Conservation (phyloP, 176 grass and related monocot species). For the Hyparrhenia diplandra region DNA sequence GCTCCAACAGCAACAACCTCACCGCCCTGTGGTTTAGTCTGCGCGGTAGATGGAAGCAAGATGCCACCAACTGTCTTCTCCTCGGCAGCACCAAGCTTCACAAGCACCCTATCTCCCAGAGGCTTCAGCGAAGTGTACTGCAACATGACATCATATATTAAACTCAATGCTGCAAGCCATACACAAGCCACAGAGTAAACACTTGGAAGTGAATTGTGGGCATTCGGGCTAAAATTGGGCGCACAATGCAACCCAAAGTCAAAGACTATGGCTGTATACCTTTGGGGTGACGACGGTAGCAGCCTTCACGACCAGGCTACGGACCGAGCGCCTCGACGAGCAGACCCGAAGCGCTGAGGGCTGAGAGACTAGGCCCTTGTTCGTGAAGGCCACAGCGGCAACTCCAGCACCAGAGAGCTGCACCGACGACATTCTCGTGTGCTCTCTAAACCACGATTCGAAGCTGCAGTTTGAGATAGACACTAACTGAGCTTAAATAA, state of each 20-base stretch:
- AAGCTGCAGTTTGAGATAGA: background rate
- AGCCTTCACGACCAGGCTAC: conserved; percentile 54
- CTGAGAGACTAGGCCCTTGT: conserved; percentile 15
- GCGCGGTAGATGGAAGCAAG: conserved; percentile 65
- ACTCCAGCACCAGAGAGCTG: conserved; percentile 39
- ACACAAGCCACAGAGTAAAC: background rate
- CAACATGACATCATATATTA: background rate
- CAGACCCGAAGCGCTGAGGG: background rate
- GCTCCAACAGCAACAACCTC: conserved; percentile 79
- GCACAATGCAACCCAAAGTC: background rate
- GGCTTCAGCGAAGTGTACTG: conserved; percentile 92
- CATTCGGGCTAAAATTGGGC: background rate
- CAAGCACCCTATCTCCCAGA: conserved; percentile 72
- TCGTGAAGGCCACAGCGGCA: conserved; percentile 19
- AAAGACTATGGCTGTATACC: conserved; percentile 8
- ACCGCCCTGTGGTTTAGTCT: conserved; percentile 76
- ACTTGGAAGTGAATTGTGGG: background rate
- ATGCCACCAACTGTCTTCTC: conserved; percentile 83
- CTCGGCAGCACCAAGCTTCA: conserved; percentile 65
- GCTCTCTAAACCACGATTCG: background rate
- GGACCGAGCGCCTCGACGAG: background rate
- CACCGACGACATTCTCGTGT: conserved; percentile 35
- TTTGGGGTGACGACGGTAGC: conserved; percentile 69
- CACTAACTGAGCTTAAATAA: background rate
- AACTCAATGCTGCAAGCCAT: background rate